Base-by-base conservation (phyloP, 495 filamentous ascomycete genomes). In the Trypethelium eluteriae region DNA sequence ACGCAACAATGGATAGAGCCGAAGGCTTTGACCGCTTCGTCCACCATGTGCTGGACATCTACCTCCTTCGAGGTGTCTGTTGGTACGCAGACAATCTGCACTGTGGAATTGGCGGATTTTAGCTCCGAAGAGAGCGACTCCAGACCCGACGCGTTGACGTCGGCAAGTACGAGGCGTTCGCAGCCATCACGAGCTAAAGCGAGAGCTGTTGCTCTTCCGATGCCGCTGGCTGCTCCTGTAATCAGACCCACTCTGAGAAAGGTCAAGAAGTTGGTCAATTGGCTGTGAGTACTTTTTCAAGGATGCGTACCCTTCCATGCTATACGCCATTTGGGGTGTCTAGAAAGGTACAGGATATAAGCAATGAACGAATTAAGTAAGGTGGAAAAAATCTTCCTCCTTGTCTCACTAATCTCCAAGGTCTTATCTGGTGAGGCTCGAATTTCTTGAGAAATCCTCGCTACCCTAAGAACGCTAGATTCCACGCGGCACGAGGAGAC, bases 181-280 rank as follows among this genome's bases (percentile, higher is more conserved):
- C 53, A 59, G 61, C 76, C 76, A 64, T 76, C 70, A 34, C 62
- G 64, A n/a, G 70, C 71, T 64, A 67, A 76, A 32, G 67, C 64
- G 18, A 72, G 68, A 49, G 75, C 70, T 11, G 69, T 74, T 5
- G 68, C 70, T 1, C 70, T 66, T 41, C 76, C 76, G 25, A 76
- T 67, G 46, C 76, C 76, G 36, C 70, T 69, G 34, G 73, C 72
- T 10, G 72, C 44, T 65, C 75, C 75, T 36, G 75, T 77, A 39
- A 77, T 68, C 38, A 76, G 65, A 63, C 73, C 74, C 64, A 71
- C 53, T 5, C 53, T 59, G 32, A 14, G 18, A 14, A 35, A 9
- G 34, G 53, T 59, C 53, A 59, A 36, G 14, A 35, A 36, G 11
- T 53, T 25, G 49, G 49, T 53, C 16, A 5, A 14, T 25, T 53